Base-by-base conservation (phyloP, 805 yeast genomes). In the Wickerhamomyces pijperi region DNA sequence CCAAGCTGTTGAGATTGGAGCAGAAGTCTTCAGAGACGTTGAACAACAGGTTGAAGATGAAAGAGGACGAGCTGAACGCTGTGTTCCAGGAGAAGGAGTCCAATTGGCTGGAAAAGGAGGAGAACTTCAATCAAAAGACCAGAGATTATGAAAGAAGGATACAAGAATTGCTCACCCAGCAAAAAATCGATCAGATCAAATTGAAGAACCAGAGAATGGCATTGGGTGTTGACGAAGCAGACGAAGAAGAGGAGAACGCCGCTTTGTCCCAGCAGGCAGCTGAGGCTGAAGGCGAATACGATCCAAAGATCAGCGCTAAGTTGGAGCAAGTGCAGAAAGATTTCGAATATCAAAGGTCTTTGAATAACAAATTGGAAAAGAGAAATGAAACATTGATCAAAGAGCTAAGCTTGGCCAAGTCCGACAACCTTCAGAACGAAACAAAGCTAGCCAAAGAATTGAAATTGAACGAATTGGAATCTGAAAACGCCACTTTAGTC, bases 331-430 rank as follows among this genome's bases (percentile, higher is more conserved):
- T 83, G n/a, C 69, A 78, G 2, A 71, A 84, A 42, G 96, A 88
- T 49, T 71, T 82, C 5, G 92, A 83, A 51, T 58, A 75, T 20
- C 72, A 83, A 34, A 82, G 83, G 48, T 61, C 74, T 39, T 70
- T 92, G 41, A 71, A 77, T 1, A 55, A 74, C 37, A 86, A 81
- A 49, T 68, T 87, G 39, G 94, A 86, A 55, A 72, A 72, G 44
- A 68, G 95, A 42, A 88, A 86, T 51, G 83, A 82, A 51, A 78
- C 79, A 37, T 64, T 87, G 39, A 72, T 85, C 42, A 66, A 76
- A 15, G 82, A 82, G 40, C 56, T 87, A 38, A 72, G 81, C 33
- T 58, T 65, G 35, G 67, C 75, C 3, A 72, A 51, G 19, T 42
- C 72, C 31, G 67, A 71, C 39, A 67, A 56, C 9, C 60, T 58